Conservation (phyloP, 1,284 basidiomycete species). For the Takashimella koratensis region DNA sequence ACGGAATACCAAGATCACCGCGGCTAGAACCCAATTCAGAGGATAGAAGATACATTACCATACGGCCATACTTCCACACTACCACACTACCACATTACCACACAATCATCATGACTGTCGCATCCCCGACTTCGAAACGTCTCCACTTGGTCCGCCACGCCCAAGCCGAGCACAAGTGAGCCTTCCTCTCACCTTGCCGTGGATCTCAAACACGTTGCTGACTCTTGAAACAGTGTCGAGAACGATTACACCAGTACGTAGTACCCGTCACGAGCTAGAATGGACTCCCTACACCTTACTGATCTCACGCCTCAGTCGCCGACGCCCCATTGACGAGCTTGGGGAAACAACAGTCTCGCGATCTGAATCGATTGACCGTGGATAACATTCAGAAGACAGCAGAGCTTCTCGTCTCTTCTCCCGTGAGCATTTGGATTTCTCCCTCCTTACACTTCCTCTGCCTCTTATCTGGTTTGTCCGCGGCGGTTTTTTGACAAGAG, state of each 20-base stretch:
- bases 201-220: not conserved
- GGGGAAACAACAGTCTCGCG: slow-evolving; percentile 37
- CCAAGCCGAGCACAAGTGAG: slow-evolving; percentile 48
- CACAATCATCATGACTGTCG: not conserved
- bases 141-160: slow-evolving; percentile 48
- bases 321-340: slow-evolving; percentile 45
- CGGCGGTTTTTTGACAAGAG: not conserved
- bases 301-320: slow-evolving; percentile 29
- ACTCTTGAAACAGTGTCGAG: slow-evolving; percentile 27
- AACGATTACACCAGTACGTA: slow-evolving; percentile 44
- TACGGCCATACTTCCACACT: too few species aligned
- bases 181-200: not conserved
- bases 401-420: slow-evolving; percentile 44
- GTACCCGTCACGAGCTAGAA: too few species aligned
- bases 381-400: slow-evolving; percentile 37
- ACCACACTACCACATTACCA: too few species aligned
- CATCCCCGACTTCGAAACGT: slow-evolving; percentile 23
- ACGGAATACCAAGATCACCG: too few species aligned
- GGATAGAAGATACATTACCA: too few species aligned
- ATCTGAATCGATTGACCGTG: slow-evolving; percentile 36
- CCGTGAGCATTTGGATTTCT: too few species aligned
- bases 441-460: too few species aligned
- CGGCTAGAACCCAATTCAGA: too few species aligned
- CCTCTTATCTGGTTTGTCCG: too few species aligned
- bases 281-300: too few species aligned